Evolutionary conservation across 2,329 filamentous ascomycete species (phyloP), one percentile per base, ranked within the genome.

Genomic region (Sclerotinia minor): DNA sequence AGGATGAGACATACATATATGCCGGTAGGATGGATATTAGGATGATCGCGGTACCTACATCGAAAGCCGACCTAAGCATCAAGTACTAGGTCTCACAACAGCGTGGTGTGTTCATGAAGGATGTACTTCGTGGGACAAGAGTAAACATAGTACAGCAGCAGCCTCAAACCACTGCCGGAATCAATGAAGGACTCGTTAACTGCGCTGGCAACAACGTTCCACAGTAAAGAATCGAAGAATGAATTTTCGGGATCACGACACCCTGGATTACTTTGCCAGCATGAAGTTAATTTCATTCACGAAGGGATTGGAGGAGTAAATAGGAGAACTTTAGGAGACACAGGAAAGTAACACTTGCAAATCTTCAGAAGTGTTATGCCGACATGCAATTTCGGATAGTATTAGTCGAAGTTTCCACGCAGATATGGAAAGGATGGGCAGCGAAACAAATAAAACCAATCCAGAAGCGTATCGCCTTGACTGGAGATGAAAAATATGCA

Each of bases 1-100:
- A 47, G 44, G 44, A 60, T 45, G 26, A 60, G 57, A 60, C 57
- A 60, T 35, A 35, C 44, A 60, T 47, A 41, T 19, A 45, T 60
- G 44, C 57, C 57, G 41, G 26, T n/a, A 21, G 26, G 26, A 35
- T 47, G 44, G 26, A 35, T 47, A 26, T 45, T 45, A n/a, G 5
- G 26, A 49, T 49, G 26, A 61, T 35, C 58, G 9, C 58, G 21
- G 26, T 35, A 49, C 44, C 44, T 61, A 32, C 44, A n/a, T 49
- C n/a, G 7, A 49, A 35, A 24, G 21, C 41, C 3, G 9, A 45
- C 13, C 44, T 29, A 45, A 61, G 44, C 44, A 61, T 49, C 44
- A 35, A 24, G 29, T 61, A 21, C 24, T 5, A 24, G 6, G 58
- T 49, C n/a, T 15, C 26, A 61, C 58, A 15, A 11, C 58, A 49